Percentiles rank a stretch among this genome's conserved stretches.
phyloP scores from a whole-genome alignment of 768 basidiomycete species.

The Leucocoprinus birnbaumii region DNA sequence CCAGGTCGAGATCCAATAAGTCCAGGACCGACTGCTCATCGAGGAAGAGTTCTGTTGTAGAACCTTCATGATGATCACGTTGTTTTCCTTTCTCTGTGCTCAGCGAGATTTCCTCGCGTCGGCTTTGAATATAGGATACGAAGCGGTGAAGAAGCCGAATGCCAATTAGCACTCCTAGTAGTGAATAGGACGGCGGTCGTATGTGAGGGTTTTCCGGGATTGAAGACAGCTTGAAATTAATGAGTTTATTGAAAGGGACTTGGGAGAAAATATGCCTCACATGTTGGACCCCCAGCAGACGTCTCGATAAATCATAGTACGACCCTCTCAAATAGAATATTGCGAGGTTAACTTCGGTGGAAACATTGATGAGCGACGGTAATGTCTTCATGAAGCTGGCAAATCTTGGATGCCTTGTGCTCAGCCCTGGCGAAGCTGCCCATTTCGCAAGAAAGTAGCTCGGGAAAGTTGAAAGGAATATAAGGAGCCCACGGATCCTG shows the following conservation, averaged over 20 bases:
- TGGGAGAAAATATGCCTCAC: constrained; percentile 32
- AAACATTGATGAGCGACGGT: constrained; percentile 51
- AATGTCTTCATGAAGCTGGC: constrained; percentile 34
- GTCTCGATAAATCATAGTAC: constrained; percentile 73
- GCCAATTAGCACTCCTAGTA: constrained; percentile 73
- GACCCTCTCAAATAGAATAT: constrained; percentile 76
- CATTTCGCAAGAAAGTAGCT: constrained; percentile 57
- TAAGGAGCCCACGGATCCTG: constrained; percentile 44
- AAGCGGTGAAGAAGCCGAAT: constrained; percentile 65
- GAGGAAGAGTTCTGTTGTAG: constrained; percentile 39
- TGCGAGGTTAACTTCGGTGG: constrained; percentile 73
- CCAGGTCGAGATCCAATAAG: constrained; percentile 52
- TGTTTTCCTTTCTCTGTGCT: constrained; percentile 26
- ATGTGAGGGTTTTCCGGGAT: constrained; percentile 67
- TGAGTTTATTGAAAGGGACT: not conserved
- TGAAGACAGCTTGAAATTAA: constrained; percentile 58
- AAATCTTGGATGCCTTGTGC: constrained; percentile 32
- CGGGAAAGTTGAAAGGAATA: constrained; percentile 67
- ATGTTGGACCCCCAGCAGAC: constrained; percentile 66
- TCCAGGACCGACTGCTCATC: constrained; percentile 61
- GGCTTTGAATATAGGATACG: constrained; percentile 37
- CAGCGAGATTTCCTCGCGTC: constrained; percentile 14
- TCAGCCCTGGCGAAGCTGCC: constrained; percentile 32
- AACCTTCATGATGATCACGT: constrained; percentile 7
- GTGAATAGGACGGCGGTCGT: constrained; percentile 82